Evolutionary conservation across 106 monocot genomes (phyloP).

Genomic region (Platanthera zijinensis): DNA sequence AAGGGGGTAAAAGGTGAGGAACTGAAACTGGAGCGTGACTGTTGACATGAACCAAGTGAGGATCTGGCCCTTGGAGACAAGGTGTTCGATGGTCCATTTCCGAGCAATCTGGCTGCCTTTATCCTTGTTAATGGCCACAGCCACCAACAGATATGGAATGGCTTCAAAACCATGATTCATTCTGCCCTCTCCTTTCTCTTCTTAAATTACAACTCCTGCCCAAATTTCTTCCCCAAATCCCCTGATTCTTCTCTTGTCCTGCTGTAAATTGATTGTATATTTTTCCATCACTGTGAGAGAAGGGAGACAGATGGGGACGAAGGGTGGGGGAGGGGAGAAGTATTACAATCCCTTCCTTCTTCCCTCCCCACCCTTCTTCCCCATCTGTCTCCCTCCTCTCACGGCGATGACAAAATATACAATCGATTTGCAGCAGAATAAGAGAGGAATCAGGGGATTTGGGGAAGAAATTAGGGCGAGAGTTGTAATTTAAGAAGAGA

Average conservation of each 20-base stretch:
- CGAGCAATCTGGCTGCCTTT: conserved; percentile 58
- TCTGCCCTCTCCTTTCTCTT: not conserved
- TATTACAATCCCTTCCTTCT: not conserved
- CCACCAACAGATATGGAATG: conserved; percentile 25
- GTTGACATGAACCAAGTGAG: conserved; percentile 55
- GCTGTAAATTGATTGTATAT: not conserved
- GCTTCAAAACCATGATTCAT: not conserved
- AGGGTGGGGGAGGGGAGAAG: not conserved
- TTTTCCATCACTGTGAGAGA: not conserved
- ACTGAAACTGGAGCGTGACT: conserved; percentile 13
- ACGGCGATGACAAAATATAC: not conserved
- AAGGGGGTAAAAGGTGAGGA: not conserved
- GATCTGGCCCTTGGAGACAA: conserved; percentile 37
- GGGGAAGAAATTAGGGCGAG: too few relatives aligned
- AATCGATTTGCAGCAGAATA: not conserved
- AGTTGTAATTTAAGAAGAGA: not conserved
- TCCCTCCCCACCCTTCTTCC: not conserved
- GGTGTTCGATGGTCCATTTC: conserved; percentile 55
- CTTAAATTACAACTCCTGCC: not conserved
- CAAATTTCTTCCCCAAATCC: too few relatives aligned
- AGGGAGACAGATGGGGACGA: not conserved
- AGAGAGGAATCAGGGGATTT: too few relatives aligned
- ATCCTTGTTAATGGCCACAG: conserved; percentile 57
- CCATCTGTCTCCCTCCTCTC: not conserved
- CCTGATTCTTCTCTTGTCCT: not conserved